Percentiles rank a stretch among this genome's conserved stretches.
Conservation (phyloP, 2,329 filamentous ascomycete genomes). For the Xylariales sp. region DNA sequence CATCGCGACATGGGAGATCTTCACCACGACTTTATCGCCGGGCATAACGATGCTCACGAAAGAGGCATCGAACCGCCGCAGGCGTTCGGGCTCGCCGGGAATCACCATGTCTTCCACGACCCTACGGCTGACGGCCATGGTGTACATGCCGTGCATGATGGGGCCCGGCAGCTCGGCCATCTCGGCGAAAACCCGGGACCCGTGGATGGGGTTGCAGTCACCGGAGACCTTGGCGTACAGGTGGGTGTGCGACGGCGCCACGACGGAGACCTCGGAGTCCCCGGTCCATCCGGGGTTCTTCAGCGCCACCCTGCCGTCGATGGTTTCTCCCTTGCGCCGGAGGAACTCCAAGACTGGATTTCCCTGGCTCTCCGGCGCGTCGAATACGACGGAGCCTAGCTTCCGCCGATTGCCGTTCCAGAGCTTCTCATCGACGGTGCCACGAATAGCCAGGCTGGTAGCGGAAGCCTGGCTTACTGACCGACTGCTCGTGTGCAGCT, state of each 20-base stretch:
- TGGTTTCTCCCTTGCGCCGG: slow-evolving; percentile 28
- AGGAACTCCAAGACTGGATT: slow-evolving; percentile 37
- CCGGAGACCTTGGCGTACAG: slow-evolving; percentile 97
- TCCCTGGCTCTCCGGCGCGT: slow-evolving; percentile 22
- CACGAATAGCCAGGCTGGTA: slow-evolving; percentile 18
- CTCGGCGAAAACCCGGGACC: slow-evolving; percentile 93
- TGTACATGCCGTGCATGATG: slow-evolving; percentile 99
- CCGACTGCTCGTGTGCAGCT: slow-evolving; percentile 21
- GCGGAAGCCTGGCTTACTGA: slow-evolving; percentile 8
- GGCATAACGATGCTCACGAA: slow-evolving; percentile 97
- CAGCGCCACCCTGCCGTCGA: slow-evolving; percentile 86
- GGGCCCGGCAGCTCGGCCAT: slow-evolving; percentile 96
- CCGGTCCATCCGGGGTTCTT: slow-evolving; percentile 97
- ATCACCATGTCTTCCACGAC: slow-evolving; percentile 98
- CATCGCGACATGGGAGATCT: slow-evolving; percentile 96
- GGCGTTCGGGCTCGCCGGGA: slow-evolving; percentile 96
- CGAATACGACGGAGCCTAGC: slow-evolving; percentile 26
- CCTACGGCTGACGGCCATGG: slow-evolving; percentile 92
- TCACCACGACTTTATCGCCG: slow-evolving; percentile 93
- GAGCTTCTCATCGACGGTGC: slow-evolving; percentile 30
- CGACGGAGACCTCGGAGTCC: slow-evolving; percentile 86
- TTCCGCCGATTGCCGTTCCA: slow-evolving; percentile 26
- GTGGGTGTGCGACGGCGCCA: slow-evolving; percentile 96
- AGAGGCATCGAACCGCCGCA: slow-evolving; percentile 95
- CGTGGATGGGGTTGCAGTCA: slow-evolving; percentile 99